phyloP scores from a whole-genome alignment of 176 grass and related monocot species.

The Ensete ventricosum region DNA sequence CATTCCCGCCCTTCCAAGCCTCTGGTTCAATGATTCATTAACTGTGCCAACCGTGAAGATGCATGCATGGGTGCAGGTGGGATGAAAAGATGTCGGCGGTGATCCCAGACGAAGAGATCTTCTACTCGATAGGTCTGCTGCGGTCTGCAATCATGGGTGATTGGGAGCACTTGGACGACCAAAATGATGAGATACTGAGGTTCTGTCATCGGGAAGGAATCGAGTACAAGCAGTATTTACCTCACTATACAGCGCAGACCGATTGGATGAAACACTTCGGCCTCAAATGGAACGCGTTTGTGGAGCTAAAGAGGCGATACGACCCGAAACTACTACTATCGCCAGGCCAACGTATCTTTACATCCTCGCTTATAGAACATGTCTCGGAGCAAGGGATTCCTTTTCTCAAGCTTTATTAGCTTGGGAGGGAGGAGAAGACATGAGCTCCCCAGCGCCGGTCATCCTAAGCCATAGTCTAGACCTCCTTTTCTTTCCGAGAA shows the following conservation, averaged over 20 bases:
- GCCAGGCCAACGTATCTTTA: conserved; percentile 51
- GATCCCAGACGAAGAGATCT: conserved; percentile 42
- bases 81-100: conserved; percentile 38
- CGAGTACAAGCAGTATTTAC: conserved; percentile 39
- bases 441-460: no score
- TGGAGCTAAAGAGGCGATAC: conserved; percentile 35
- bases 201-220: conserved; percentile 50
- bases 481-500: no score
- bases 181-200: conserved; percentile 34
- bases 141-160: conserved; percentile 27
- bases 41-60: neutral
- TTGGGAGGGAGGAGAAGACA: no score
- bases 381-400: no score
- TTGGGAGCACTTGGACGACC: conserved; percentile 27
- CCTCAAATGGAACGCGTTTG: conserved; percentile 43
- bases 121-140: conserved; percentile 57
- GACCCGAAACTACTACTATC: conserved; percentile 61
- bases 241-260: conserved; percentile 27
- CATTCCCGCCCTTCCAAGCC: no score
- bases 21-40: neutral
- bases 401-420: no score
- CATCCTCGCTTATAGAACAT: no score
- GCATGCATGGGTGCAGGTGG: conserved; percentile 28
- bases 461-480: no score
- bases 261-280: conserved; percentile 76